These are phyloP conservation scores for Polytolypa hystricis DNA, from an alignment of 2,329 filamentous ascomycete genomes.

Conservation along the genomic window DNA sequence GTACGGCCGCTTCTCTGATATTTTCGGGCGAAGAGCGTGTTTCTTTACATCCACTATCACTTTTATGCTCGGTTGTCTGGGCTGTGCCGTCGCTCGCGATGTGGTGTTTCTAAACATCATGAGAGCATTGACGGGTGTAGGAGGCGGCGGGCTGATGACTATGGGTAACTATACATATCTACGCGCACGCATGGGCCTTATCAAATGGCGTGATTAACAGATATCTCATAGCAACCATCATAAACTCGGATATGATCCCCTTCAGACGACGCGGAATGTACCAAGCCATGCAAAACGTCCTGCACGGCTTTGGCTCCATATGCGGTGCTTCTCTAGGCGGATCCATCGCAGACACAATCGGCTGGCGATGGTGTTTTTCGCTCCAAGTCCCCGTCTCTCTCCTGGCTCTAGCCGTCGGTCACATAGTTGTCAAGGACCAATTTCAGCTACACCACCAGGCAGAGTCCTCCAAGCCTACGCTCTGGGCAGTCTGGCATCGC, in stretches of 20 bases:
- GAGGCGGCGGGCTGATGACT: constrained; percentile 59
- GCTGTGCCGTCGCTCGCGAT: constrained; percentile 56
- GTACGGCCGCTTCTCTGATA: constrained; percentile 62
- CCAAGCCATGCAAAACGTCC: constrained; percentile 52
- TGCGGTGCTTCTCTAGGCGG: constrained; percentile 40
- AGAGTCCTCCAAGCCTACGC: constrained; percentile 16
- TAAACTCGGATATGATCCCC: constrained; percentile 62
- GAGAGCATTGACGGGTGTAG: constrained; percentile 59
- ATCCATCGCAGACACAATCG: constrained; percentile 33
- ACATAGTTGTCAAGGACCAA: constrained; percentile 40
- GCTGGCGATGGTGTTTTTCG: constrained; percentile 44
- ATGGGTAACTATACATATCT: constrained; percentile 35
- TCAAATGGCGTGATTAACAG: neutral
- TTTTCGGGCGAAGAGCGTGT: constrained; percentile 48
- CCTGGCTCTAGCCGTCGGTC: constrained; percentile 44
- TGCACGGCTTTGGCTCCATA: constrained; percentile 52
- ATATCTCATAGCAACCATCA: constrained; percentile 43
- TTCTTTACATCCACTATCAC: constrained; percentile 54
- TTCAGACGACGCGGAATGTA: constrained; percentile 63
- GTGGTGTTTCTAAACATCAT: constrained; percentile 62
- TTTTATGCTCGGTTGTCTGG: constrained; percentile 54
- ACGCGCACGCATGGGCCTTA: neutral
- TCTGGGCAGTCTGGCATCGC: constrained; percentile 38
- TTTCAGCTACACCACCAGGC: constrained; percentile 13
- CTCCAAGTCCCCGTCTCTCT: constrained; percentile 51